These are phyloP conservation scores for Colletotrichum sp. DNA, from an alignment of 2,329 filamentous ascomycete genomes.

Conservation along the genomic window DNA sequence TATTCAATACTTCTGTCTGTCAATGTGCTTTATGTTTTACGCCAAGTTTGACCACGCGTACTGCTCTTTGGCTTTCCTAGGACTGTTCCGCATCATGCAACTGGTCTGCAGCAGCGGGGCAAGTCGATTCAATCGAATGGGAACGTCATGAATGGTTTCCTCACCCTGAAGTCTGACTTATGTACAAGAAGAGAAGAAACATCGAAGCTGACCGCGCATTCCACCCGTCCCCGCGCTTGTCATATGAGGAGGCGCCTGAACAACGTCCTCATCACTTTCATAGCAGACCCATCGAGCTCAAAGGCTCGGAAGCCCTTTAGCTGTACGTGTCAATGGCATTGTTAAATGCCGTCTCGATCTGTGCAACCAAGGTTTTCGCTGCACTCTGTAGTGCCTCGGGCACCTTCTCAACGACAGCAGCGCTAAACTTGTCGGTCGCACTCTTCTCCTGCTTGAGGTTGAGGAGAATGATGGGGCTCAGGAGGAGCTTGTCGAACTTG, in stretches of 20 bases:
- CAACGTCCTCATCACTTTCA: not conserved
- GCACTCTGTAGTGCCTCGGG: constrained; percentile 34
- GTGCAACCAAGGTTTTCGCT: constrained; percentile 38
- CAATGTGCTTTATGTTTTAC: not conserved
- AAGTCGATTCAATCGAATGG: not conserved
- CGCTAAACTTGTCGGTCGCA: constrained; percentile 42
- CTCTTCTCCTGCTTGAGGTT: constrained; percentile 44
- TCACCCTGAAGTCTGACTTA: not conserved
- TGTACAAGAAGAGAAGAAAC: not conserved
- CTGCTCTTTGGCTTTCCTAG: not conserved
- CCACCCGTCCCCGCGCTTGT: not conserved
- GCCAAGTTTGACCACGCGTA: not conserved
- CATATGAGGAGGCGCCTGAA: not conserved
- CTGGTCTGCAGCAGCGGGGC: not conserved
- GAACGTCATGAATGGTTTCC: not conserved
- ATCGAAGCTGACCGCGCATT: not conserved
- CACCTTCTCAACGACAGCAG: constrained; percentile 43
- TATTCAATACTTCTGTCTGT: not conserved
- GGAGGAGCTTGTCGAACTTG: constrained; percentile 47
- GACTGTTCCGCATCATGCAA: not conserved
- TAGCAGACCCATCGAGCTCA: not conserved
- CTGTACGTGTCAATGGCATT: constrained; percentile 38
- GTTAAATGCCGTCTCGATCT: constrained; percentile 43
- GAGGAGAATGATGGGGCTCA: constrained; percentile 46
- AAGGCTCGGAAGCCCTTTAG: not conserved